phyloP scores from a whole-genome alignment of 2,329 filamentous ascomycete genomes.

The Alternaria ethzedia region DNA sequence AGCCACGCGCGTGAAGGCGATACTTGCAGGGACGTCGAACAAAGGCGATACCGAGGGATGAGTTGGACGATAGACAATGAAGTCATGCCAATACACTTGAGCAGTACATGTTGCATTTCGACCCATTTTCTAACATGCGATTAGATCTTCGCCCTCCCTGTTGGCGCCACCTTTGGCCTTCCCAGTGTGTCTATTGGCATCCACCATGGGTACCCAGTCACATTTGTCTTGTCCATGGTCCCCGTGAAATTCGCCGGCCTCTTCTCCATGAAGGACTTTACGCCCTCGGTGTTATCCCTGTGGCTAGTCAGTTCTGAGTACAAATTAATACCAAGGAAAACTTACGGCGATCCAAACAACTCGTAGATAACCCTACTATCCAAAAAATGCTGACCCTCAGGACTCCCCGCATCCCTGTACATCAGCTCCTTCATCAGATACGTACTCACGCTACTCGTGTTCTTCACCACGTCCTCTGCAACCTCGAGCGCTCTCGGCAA shows the following conservation, averaged over 20 bases:
- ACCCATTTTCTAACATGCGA: neutral
- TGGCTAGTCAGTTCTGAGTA: constrained; percentile 1
- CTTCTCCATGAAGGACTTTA: constrained; percentile 74
- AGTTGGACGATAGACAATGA: constrained; percentile 16
- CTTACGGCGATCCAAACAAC: constrained; percentile 59
- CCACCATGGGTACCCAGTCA: constrained; percentile 73
- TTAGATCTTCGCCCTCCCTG: constrained; percentile 40
- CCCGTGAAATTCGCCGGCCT: constrained; percentile 67
- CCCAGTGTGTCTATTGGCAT: constrained; percentile 58
- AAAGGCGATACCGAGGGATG: constrained; percentile 1
- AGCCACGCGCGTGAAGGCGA: constrained; percentile 2
- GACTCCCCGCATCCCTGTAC: constrained; percentile 63
- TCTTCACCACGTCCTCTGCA: constrained; percentile 69
- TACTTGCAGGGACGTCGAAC: constrained; percentile 3
- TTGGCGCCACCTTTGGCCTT: constrained; percentile 46
- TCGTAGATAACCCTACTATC: constrained; percentile 71
- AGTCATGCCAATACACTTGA: constrained; percentile 13
- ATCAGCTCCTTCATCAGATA: constrained; percentile 76
- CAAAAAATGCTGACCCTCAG: constrained; percentile 73
- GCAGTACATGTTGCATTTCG: neutral
- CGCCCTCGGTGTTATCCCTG: constrained; percentile 71
- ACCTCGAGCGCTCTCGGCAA: constrained; percentile 69
- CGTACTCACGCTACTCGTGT: constrained; percentile 69
- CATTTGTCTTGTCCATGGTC: constrained; percentile 65
- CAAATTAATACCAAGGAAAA: constrained; percentile 5